Evolutionary conservation across 176 grass and related monocot genomes (phyloP).

Genomic region (Aegilops bicornis): DNA sequence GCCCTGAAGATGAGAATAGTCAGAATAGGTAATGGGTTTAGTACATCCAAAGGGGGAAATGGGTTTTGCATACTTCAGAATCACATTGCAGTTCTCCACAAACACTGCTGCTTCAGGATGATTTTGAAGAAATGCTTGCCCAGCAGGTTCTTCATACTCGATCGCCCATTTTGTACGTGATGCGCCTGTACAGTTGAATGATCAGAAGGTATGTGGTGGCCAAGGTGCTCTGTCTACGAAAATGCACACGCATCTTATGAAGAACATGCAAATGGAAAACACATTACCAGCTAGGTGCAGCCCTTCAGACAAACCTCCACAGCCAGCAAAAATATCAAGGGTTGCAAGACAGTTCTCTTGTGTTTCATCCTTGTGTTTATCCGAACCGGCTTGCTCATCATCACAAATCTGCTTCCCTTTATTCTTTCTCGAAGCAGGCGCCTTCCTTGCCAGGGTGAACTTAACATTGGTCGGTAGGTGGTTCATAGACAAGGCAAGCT

Average conservation of each 20-base stretch:
- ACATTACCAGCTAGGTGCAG: conserved; percentile 59
- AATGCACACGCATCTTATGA: background rate
- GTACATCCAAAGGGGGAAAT: background rate
- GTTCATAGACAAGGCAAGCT: conserved; percentile 6
- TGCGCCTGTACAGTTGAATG: conserved; percentile 40
- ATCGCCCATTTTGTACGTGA: conserved; percentile 81
- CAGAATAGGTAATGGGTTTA: background rate
- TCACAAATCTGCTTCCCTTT: conserved; percentile 72
- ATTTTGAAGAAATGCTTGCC: conserved; percentile 71
- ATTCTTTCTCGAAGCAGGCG: conserved; percentile 43
- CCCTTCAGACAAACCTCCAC: conserved; percentile 77
- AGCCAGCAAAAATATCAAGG: conserved; percentile 78
- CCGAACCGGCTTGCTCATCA: conserved; percentile 15
- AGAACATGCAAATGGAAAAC: background rate
- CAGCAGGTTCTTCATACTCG: conserved; percentile 80
- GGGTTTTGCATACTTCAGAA: conserved; percentile 47
- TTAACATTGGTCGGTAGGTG: conserved; percentile 48
- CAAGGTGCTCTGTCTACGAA: background rate
- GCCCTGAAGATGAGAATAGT: conserved; percentile 37
- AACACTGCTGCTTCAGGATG: conserved; percentile 69
- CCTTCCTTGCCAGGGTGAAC: conserved; percentile 32
- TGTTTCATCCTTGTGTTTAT: conserved; percentile 32
- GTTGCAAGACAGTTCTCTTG: conserved; percentile 52
- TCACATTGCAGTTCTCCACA: conserved; percentile 83
- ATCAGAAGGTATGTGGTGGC: conserved; percentile 14